phyloP scores from a whole-genome alignment of 805 yeast genomes.

The Myxozyma neglecta region DNA sequence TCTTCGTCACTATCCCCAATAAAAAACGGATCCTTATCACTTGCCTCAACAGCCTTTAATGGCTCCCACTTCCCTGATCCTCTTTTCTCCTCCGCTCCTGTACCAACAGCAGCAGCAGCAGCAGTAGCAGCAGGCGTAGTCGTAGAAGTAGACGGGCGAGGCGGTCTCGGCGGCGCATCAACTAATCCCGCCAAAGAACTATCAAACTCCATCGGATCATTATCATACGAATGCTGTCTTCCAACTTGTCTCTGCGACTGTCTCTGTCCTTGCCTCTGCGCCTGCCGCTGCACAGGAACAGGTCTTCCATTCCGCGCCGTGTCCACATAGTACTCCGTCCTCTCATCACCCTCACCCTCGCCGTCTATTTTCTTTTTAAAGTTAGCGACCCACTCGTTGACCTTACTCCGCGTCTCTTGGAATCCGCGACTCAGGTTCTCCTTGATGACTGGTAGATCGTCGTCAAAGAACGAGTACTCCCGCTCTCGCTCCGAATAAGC shows the following conservation, averaged over 20 bases:
- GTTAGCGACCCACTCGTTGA: conserved; percentile 77
- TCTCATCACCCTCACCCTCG: conserved; percentile 28
- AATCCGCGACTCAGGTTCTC: conserved; percentile 71
- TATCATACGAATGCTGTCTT: conserved; percentile 46
- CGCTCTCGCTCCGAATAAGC: conserved; percentile 6
- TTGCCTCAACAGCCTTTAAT: conserved; percentile 44
- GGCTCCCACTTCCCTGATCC: conserved; percentile 47
- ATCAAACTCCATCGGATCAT: conserved; percentile 56
- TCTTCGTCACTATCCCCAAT: conserved; percentile 55
- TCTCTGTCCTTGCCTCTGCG: conserved; percentile 1
- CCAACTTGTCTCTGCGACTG: conserved; percentile 12
- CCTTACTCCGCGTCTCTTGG: conserved; percentile 74
- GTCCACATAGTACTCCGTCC: conserved; percentile 7
- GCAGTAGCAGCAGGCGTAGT: neutral
- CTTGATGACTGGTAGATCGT: conserved; percentile 53
- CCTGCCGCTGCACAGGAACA: neutral
- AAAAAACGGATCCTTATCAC: conserved; percentile 50
- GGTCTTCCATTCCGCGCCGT: too few relatives aligned
- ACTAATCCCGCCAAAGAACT: conserved; percentile 52
- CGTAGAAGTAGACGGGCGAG: conserved; percentile 34
- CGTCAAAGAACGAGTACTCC: conserved; percentile 40
- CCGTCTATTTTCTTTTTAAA: conserved; percentile 56
- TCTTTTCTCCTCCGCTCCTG: neutral
- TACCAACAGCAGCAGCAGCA: conserved; percentile 4
- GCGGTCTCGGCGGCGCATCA: conserved; percentile 40